phyloP scores from a whole-genome alignment of 1,284 basidiomycete species.

The Leccinum angustisporum region DNA sequence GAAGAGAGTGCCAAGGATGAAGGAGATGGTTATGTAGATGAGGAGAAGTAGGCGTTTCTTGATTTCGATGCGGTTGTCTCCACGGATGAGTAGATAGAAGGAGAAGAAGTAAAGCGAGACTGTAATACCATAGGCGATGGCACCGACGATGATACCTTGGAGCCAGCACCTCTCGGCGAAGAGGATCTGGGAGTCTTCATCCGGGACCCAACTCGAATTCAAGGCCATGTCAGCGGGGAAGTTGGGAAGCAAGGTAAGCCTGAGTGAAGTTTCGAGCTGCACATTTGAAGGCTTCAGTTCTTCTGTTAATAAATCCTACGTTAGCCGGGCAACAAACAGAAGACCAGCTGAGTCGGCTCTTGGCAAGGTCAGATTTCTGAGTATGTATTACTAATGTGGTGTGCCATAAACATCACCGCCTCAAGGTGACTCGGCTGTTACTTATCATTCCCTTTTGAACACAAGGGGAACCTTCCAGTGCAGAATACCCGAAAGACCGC shows the following conservation, averaged over 20 bases:
- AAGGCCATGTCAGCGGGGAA: constrained; percentile 9
- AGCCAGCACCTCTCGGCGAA: constrained; percentile 21
- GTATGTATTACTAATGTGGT: neutral
- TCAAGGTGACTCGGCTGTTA: too few relatives aligned
- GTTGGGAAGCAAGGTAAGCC: neutral
- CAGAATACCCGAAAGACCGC: too few relatives aligned
- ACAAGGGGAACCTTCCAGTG: too few relatives aligned
- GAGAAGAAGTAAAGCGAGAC: constrained; percentile 15
- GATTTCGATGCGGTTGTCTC: constrained; percentile 1
- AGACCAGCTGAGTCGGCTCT: neutral
- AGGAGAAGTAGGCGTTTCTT: constrained; percentile 9
- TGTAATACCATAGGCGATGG: constrained; percentile 13
- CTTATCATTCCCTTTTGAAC: too few relatives aligned
- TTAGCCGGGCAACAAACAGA: neutral
- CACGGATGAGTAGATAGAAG: constrained; percentile 11
- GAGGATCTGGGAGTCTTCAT: constrained; percentile 12
- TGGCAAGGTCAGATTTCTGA: neutral
- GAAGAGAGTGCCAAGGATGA: constrained; percentile 30
- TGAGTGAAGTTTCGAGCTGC: neutral
- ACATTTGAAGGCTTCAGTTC: neutral
- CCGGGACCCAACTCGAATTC: constrained; percentile 20
- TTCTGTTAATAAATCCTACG: neutral
- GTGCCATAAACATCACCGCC: too few relatives aligned
- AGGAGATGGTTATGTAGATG: constrained; percentile 22
- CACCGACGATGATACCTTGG: constrained; percentile 17